Evolutionary conservation across 805 yeast species (phyloP).

Genomic region (Peterozyma xylosa): DNA sequence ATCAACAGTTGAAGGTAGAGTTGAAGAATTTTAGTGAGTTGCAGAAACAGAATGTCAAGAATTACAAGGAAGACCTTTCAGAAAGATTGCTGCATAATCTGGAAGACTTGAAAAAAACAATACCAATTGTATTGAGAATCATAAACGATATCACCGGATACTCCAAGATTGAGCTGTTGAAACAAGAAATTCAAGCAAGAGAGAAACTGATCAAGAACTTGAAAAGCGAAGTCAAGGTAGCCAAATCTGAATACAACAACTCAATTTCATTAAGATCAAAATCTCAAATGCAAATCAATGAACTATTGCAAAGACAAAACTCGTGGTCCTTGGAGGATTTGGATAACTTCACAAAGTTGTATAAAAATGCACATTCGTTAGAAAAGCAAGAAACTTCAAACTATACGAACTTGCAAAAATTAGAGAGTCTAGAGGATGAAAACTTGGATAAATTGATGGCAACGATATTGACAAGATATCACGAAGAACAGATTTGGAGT

Average conservation of each 20-base stretch:
- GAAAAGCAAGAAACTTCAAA: slow-evolving; percentile 52
- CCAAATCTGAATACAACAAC: slow-evolving; percentile 45
- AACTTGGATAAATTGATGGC: slow-evolving; percentile 62
- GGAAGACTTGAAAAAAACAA: slow-evolving; percentile 48
- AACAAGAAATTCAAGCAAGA: slow-evolving; percentile 45
- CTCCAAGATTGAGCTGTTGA: slow-evolving; percentile 65
- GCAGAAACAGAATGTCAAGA: slow-evolving; percentile 10
- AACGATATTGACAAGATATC: slow-evolving; percentile 80
- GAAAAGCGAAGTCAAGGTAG: slow-evolving; percentile 36
- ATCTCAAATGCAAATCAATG: slow-evolving; percentile 83
- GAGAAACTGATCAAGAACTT: slow-evolving; percentile 46
- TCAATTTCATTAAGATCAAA: slow-evolving; percentile 58
- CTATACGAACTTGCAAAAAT: slow-evolving; percentile 35
- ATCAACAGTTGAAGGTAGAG: slow-evolving; percentile 22
- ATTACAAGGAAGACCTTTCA: slow-evolving; percentile 29
- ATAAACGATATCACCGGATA: slow-evolving; percentile 92
- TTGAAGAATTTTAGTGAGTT: slow-evolving; percentile 18
- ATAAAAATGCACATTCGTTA: slow-evolving; percentile 72
- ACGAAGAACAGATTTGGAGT: slow-evolving; percentile 97
- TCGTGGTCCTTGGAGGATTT: slow-evolving; percentile 75
- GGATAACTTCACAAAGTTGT: slow-evolving; percentile 76
- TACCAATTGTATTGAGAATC: slow-evolving; percentile 54
- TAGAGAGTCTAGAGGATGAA: slow-evolving; percentile 62
- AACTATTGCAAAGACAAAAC: slow-evolving; percentile 75
- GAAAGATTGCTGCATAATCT: slow-evolving; percentile 41